Percentiles rank a stretch among this genome's conserved stretches.
Conservation (phyloP, 169 alveolate species). For the Plasmodium blacklocki region DNA sequence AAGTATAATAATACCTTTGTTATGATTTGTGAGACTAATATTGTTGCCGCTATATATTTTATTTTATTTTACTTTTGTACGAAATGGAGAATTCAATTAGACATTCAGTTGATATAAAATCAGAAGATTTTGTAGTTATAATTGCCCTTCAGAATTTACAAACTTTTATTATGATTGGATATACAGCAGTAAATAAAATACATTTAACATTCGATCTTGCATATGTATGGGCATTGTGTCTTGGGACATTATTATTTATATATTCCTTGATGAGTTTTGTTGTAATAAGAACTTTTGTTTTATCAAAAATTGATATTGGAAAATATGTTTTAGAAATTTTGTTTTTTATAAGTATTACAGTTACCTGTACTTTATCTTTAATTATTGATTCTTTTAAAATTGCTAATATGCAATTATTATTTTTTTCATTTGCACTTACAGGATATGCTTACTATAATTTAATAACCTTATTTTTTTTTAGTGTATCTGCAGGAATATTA, state of each 20-base stretch:
- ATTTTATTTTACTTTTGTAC: no score
- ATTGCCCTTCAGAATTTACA: conserved; percentile 78
- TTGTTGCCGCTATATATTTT: no score
- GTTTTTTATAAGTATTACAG: conserved; percentile 68
- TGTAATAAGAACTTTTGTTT: conserved; percentile 77
- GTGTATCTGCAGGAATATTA: conserved; percentile 60
- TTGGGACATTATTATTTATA: conserved; percentile 76
- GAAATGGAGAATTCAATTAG: conserved; percentile 51
- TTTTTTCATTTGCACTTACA: conserved; percentile 77
- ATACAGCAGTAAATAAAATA: conserved; percentile 55
- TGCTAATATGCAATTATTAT: conserved; percentile 75
- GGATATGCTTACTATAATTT: conserved; percentile 79
- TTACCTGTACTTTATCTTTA: conserved; percentile 63
- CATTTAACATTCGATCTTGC: conserved; percentile 31
- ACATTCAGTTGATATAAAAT: conserved; percentile 76
- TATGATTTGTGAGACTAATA: no score
- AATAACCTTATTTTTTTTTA: conserved; percentile 68
- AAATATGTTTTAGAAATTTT: conserved; percentile 75
- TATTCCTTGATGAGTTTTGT: conserved; percentile 76
- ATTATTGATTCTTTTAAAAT: conserved; percentile 72
- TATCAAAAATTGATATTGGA: conserved; percentile 75
- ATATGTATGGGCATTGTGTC: conserved; percentile 69
- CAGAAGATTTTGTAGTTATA: conserved; percentile 81
- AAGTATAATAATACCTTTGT: no score
- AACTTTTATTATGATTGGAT: conserved; percentile 79